Evolutionary conservation across 1,284 basidiomycete species (phyloP).

Genomic region (Athelia sp.): DNA sequence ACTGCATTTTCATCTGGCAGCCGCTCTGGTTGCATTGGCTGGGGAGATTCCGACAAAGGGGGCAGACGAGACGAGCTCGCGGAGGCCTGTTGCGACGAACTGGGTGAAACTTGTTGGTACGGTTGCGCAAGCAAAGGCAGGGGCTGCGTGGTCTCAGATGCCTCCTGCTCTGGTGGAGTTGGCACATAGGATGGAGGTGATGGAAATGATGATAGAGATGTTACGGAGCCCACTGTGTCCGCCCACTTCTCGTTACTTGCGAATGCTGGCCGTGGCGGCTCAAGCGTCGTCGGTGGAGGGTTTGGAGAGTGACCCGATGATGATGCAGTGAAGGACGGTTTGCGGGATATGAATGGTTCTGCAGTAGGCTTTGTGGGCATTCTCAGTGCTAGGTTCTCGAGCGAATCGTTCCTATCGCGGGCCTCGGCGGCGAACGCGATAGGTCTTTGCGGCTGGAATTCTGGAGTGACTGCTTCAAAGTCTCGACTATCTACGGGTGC

Average conservation of each 20-base stretch:
- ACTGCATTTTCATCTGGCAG: no score
- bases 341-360: not conserved
- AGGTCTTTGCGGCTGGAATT: not conserved
- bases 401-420: no score
- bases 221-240: constrained; percentile 46
- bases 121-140: constrained; percentile 18
- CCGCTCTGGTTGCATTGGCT: not conserved
- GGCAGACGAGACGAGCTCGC: not conserved
- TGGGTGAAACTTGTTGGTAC: constrained; percentile 23
- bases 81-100: not conserved
- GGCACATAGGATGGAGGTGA: constrained; percentile 68
- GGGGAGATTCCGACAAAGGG: not conserved
- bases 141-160: constrained; percentile 24
- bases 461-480: not conserved
- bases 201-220: constrained; percentile 67
- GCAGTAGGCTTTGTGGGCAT: not conserved
- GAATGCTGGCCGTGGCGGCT: constrained; percentile 32
- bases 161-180: constrained; percentile 21
- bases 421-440: no score
- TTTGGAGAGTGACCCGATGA: not conserved
- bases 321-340: not conserved
- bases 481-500: not conserved
- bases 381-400: not conserved
- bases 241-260: constrained; percentile 27
- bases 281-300: constrained; percentile 16